Evolutionary conservation across 768 basidiomycete species (phyloP).

Genomic region (Pulveroboletus ravenelii): DNA sequence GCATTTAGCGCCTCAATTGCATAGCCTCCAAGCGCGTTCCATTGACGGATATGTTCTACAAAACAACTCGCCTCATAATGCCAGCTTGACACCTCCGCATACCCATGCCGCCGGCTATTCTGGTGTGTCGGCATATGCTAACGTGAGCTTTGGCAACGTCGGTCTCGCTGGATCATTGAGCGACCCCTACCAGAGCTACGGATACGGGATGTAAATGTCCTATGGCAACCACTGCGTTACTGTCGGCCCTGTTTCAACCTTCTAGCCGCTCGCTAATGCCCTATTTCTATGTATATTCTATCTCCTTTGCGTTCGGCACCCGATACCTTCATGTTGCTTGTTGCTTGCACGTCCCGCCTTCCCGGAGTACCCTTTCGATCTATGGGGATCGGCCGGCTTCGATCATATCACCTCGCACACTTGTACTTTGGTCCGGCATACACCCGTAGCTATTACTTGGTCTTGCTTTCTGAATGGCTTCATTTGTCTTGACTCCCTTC

Average conservation of each 20-base stretch:
- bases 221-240: conserved; percentile 26
- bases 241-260: conserved; percentile 9
- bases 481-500: conserved; percentile 22
- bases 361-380: conserved; percentile 30
- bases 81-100: conserved; percentile 56
- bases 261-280: conserved; percentile 28
- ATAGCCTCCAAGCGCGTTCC: conserved; percentile 60
- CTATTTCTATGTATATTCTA: conserved; percentile 38
- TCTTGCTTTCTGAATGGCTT: conserved; percentile 35
- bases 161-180: conserved; percentile 50
- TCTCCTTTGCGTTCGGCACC: conserved; percentile 30
- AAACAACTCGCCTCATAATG: conserved; percentile 62
- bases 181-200: conserved; percentile 77
- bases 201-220: conserved; percentile 69
- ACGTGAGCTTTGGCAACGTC: conserved; percentile 49
- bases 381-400: conserved; percentile 33
- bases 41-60: conserved; percentile 83
- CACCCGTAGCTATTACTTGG: conserved; percentile 37
- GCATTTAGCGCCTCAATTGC: conserved; percentile 50
- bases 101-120: conserved; percentile 53
- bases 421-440: conserved; percentile 71
- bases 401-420: conserved; percentile 54
- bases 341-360: conserved; percentile 38
- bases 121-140: conserved; percentile 47
- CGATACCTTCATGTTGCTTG: conserved; percentile 31